Percentiles rank a stretch among this genome's conserved stretches.
These are phyloP conservation scores for Rhododendron griersonianum DNA, from an alignment of 148 eudicot genomes.

Conservation along the genomic window DNA sequence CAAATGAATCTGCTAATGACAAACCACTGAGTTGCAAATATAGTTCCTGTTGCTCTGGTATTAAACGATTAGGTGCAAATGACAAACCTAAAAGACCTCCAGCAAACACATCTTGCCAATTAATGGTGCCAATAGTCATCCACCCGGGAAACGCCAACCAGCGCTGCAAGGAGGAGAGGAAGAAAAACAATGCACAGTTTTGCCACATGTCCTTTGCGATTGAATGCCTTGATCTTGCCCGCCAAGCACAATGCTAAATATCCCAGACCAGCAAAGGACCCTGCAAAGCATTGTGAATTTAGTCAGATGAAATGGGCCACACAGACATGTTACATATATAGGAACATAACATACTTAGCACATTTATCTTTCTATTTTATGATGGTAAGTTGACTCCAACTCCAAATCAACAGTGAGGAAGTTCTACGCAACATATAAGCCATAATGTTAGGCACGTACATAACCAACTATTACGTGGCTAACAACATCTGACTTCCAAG, in stretches of 20 bases:
- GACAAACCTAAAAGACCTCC: slow-evolving; percentile 67
- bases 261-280: slow-evolving; percentile 96
- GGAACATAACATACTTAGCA: neutral
- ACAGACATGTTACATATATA: neutral
- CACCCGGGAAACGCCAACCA: slow-evolving; percentile 85
- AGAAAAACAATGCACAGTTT: slow-evolving; percentile 62
- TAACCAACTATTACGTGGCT: neutral
- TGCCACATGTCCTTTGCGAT: slow-evolving; percentile 65
- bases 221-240: slow-evolving; percentile 63
- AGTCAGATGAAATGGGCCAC: neutral
- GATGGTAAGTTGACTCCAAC: too few relatives aligned
- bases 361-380: too few relatives aligned
- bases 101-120: slow-evolving; percentile 87
- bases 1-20: neutral
- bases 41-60: neutral
- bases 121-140: slow-evolving; percentile 97
- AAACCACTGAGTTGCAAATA: neutral
- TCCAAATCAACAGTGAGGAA: too few relatives aligned
- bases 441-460: neutral
- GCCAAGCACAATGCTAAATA: slow-evolving; percentile 67
- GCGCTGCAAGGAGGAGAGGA: slow-evolving; percentile 62
- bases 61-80: neutral
- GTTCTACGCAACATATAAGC: neutral
- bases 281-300: slow-evolving; percentile 26
- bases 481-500: neutral